Conservation (phyloP, 2,329 filamentous ascomycete genomes). For the Ophiostoma fasciatum region DNA sequence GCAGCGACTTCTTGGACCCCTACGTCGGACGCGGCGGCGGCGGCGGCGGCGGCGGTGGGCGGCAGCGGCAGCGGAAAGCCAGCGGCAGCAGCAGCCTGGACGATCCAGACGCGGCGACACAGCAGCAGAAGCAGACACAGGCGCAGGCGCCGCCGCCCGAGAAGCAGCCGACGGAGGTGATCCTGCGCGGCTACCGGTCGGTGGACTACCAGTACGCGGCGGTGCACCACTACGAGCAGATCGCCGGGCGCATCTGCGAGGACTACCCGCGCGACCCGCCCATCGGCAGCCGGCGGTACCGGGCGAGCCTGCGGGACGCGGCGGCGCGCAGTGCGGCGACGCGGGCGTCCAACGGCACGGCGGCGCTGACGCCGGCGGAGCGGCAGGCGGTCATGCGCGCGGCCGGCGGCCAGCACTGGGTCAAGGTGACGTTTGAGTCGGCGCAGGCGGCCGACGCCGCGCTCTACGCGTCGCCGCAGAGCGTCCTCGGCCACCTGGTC, state of each 20-base stretch:
- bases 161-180: constrained; percentile 50
- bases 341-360: constrained; percentile 26
- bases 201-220: constrained; percentile 64
- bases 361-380: constrained; percentile 54
- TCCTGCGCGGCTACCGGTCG: constrained; percentile 66
- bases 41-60: constrained; percentile 15
- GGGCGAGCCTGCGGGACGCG: constrained; percentile 58
- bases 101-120: constrained; percentile 12
- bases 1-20: constrained; percentile 8
- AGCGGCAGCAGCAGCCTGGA: constrained; percentile 10
- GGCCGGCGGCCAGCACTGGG: constrained; percentile 80
- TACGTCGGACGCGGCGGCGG: constrained; percentile 18
- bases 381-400: constrained; percentile 58
- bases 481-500: constrained; percentile 54
- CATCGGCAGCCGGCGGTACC: constrained; percentile 52
- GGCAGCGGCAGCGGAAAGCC: constrained; percentile 14
- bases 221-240: constrained; percentile 73
- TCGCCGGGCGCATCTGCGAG: constrained; percentile 78
- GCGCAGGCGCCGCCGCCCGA: constrained; percentile 17
- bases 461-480: constrained; percentile 54
- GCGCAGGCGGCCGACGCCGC: constrained; percentile 56
- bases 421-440: constrained; percentile 72
- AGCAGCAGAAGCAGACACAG: constrained; percentile 7
- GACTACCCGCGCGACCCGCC: constrained; percentile 85
- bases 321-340: constrained; percentile 36